A percentile compares a stretch with the other conserved stretches of the same genome.
Conservation (phyloP, 192 early-diverging fungal species). For the Mortierella antarctica region DNA sequence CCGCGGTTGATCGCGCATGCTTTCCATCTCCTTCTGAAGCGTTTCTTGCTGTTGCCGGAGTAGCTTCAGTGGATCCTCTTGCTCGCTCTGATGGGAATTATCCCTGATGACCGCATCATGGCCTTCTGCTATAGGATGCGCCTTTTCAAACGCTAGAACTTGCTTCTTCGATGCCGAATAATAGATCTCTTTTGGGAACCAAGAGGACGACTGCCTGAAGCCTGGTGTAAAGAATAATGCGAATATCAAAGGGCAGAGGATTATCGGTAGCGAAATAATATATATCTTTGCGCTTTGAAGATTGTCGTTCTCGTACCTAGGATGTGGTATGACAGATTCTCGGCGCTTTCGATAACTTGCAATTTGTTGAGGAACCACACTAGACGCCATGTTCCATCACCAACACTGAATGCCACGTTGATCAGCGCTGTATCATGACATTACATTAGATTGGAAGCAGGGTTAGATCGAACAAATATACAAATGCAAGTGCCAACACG, state of each 20-base stretch:
- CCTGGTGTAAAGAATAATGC: background rate
- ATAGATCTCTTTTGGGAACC: conserved; percentile 10
- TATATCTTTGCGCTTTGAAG: background rate
- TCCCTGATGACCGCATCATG: no score
- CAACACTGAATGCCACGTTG: background rate
- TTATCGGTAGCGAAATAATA: background rate
- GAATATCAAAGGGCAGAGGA: background rate
- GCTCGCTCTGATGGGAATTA: no score
- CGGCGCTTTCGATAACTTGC: background rate
- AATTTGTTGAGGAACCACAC: conserved; percentile 1
- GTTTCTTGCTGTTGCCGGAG: no score
- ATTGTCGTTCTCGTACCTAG: background rate
- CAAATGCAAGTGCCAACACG: no score
- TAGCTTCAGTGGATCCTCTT: no score
- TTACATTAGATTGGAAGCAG: background rate
- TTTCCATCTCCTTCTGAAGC: no score
- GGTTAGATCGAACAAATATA: background rate
- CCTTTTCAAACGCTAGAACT: background rate
- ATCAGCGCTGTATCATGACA: conserved; percentile 14
- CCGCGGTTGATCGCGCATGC: no score
- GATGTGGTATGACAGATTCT: conserved; percentile 9
- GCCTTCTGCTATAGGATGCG: no score
- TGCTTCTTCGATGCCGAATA: conserved; percentile 2
- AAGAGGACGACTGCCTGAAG: background rate
- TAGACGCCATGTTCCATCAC: background rate